Base-by-base conservation (phyloP, 2,329 filamentous ascomycete genomes). In the Knufia fluminis region DNA sequence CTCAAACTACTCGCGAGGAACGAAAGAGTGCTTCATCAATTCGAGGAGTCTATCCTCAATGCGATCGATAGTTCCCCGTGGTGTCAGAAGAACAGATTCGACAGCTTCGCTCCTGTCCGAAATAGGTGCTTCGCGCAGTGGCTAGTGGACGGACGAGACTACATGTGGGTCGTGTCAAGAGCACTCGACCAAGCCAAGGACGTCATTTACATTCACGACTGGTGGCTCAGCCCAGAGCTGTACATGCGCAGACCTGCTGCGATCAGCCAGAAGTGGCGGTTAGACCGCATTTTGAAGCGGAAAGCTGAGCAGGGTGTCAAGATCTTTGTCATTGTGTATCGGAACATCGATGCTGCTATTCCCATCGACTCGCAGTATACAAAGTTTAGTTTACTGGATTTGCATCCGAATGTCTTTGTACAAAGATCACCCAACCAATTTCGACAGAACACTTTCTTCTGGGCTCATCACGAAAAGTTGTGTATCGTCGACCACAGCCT, bases 391-490 rank as follows among this genome's bases (percentile, higher is more conserved):
- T 76, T 98, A 51, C 79, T 98, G 42, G 94, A 97, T 63, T 76
- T 98, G 6, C 91, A 97, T 60, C 89, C 89, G 17, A 98, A 98
- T 64, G 83, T 98, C 54, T 95, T 95, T 60, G 89, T 98, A 12
- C 89, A 97, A 64, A 77, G 92, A 60, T 97, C 92, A 2, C 92
- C 92, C 0, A 96, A 98, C 60, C 92, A 98, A 67, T 90, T 97
- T 68, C 86, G 94, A 62, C 94, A 98, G 69, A 97, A 97, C 61
- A 94, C 95, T 40, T 98, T 98, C 71, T 98, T 98, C 73, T 98
- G 94, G 75, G 92, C 92, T 1, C 92, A 98, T 64, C 92, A 98
- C 68, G 92, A 98, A 66, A 98, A 98, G 68, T 78, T 98, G n/a
- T 91, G 89, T 61, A 82, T 98, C 35, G 86, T 98, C 16, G 92